Conservation (phyloP, 371 early-diverging fungal genomes). For the Umbelopsis sp. region DNA sequence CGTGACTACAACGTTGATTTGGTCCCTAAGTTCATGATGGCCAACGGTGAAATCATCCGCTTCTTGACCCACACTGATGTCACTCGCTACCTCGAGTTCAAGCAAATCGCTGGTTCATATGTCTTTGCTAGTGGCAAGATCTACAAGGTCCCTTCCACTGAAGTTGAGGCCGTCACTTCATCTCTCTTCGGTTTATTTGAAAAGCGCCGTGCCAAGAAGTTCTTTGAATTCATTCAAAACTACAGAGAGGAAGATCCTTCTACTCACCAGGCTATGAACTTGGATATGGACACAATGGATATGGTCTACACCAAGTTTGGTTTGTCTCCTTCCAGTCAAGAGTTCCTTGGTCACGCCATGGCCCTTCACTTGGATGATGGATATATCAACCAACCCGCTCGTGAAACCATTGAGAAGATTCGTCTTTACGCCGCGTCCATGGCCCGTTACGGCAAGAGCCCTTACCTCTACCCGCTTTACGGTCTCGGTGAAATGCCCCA, state of each 20-base stretch:
- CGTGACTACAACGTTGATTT: constrained; percentile 98
- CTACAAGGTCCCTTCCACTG: constrained; percentile 96
- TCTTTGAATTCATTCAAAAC: constrained; percentile 94
- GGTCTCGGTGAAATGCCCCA: constrained; percentile 99
- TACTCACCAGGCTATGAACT: constrained; percentile 83
- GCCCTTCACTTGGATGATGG: constrained; percentile 95
- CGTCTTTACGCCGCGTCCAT: constrained; percentile 93
- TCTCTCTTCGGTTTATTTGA: constrained; percentile 96
- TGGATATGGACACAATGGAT: constrained; percentile 80
- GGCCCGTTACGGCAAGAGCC: constrained; percentile 94
- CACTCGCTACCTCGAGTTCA: constrained; percentile 97
- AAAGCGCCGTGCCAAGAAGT: constrained; percentile 94
- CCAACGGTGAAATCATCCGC: constrained; percentile 89
- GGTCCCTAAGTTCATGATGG: constrained; percentile 99
- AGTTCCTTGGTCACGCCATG: constrained; percentile 98
- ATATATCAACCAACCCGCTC: constrained; percentile 88
- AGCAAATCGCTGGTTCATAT: constrained; percentile 95
- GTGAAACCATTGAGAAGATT: constrained; percentile 94
- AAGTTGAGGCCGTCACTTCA: constrained; percentile 86
- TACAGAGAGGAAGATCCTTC: constrained; percentile 81
- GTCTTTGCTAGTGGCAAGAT: constrained; percentile 91
- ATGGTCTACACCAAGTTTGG: constrained; percentile 90
- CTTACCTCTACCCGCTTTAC: constrained; percentile 99
- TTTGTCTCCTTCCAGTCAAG: constrained; percentile 92
- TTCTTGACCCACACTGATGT: constrained; percentile 95